Evolutionary conservation across 108 stramenopile genomes (phyloP), one percentile per base, ranked within the genome.

Genomic region (Skeletonema potamos): DNA sequence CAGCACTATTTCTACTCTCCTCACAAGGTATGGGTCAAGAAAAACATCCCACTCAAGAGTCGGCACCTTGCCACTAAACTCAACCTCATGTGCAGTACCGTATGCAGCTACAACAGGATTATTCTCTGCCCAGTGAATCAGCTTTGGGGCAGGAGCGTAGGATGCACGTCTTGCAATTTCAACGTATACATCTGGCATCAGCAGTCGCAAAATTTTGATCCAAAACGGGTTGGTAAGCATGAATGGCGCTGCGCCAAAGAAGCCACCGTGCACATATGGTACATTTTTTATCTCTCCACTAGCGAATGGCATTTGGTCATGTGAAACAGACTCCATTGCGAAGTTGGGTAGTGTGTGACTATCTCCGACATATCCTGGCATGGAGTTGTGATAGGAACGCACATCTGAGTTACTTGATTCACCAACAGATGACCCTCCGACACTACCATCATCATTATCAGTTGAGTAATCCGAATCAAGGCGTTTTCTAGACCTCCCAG

Each of bases 71-170:
- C 84, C 84, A 66, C 70, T 82, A 37, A 81, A 73, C 64, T 89
- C 84, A 26, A 90, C 27, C 41, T 83, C 87, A 29, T 89, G 85
- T 2, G 82, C 85, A 17, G 84, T 82, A n/a, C 89, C 92, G 80
- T 88, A 91, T 1, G 92, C 92, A 27, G 92, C 92, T 10, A 94
- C 92, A 17, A 95, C 91, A 37, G 94, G 94, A 82, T 95, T 95
- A 70, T 95, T 92, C 69, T 95, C 94, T 4, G 91, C 94, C 94
- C 94, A 95, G 66, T 95, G 94, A 56, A 95, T 95, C 15, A 92
- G 66, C 64, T 73, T 69, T 12, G 88, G 83, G 1, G 86, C 84
- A 26, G 88, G 86, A 11, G 80, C 80, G 44, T 77, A 77, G 6
- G 83, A 61, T 27, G 92, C 84, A 64, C 91, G 89, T 26, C 85